These are phyloP conservation scores for Tillandsia leiboldiana DNA, from an alignment of 176 grass and related monocot species.

Conservation along the genomic window DNA sequence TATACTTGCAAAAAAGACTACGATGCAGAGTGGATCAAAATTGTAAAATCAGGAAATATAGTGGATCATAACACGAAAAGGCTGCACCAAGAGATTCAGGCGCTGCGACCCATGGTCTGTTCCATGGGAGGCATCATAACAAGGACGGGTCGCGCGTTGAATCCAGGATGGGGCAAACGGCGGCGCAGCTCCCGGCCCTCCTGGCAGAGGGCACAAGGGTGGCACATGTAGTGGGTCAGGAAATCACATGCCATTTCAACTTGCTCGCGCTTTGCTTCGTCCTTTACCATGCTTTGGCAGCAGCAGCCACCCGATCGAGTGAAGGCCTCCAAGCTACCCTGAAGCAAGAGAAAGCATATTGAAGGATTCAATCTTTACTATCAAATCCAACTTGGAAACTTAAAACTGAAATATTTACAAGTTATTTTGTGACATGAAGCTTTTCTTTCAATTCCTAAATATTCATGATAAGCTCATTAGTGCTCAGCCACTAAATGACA, in stretches of 20 bases:
- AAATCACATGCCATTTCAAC: constrained; percentile 58
- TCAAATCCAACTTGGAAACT: no score
- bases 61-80: neutral
- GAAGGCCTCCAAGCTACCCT: constrained; percentile 85
- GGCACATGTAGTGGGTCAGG: constrained; percentile 65
- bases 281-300: constrained; percentile 21
- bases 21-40: no score
- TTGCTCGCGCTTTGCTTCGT: constrained; percentile 45
- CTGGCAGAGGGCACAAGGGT: constrained; percentile 78
- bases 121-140: constrained; percentile 72
- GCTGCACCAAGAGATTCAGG: constrained; percentile 14
- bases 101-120: constrained; percentile 65
- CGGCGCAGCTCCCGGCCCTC: constrained; percentile 77
- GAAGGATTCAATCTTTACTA: neutral
- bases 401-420: no score
- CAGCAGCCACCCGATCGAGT: constrained; percentile 54
- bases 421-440: no score
- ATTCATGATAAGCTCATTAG: no score
- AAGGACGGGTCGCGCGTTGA: constrained; percentile 33
- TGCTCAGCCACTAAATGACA: no score
- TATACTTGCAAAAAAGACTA: no score
- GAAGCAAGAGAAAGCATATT: constrained; percentile 11
- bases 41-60: neutral
- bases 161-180: constrained; percentile 60
- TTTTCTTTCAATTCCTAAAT: no score